Percentiles rank a stretch among this genome's conserved stretches.
Conservation (phyloP, 371 early-diverging fungal species). For the Smittium culicis region DNA sequence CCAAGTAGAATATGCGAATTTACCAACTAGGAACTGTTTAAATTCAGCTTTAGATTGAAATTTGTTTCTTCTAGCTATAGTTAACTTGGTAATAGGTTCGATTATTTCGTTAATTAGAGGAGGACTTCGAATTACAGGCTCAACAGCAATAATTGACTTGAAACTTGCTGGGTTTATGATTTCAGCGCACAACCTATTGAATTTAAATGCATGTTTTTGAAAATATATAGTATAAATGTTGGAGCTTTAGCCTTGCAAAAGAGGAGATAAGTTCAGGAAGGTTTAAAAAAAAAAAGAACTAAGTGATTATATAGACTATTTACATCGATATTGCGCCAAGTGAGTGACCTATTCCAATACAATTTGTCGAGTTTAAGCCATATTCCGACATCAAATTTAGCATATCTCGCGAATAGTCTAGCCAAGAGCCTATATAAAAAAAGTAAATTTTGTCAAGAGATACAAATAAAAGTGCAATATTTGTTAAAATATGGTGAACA, state of each 20-base stretch:
- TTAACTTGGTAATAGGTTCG: neutral
- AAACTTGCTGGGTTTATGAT: conserved; percentile 7
- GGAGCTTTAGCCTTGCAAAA: neutral
- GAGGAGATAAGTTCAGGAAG: neutral
- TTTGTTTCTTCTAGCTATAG: neutral
- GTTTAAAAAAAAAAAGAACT: neutral
- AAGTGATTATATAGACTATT: neutral
- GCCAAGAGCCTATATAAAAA: neutral
- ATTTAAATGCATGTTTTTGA: neutral
- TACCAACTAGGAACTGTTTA: neutral
- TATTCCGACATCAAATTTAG: neutral
- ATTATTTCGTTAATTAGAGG: neutral
- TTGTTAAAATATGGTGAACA: neutral
- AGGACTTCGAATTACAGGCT: conserved; percentile 1
- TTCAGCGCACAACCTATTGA: conserved; percentile 7
- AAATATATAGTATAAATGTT: no score
- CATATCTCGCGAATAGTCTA: conserved; percentile 9
- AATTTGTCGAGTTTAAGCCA: neutral
- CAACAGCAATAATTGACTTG: conserved; percentile 6
- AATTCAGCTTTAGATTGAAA: neutral
- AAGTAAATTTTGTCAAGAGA: no score
- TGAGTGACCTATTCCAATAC: conserved; percentile 10
- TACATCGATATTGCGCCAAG: conserved; percentile 7
- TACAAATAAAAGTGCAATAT: neutral
- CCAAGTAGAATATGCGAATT: neutral